Percentiles rank a stretch among this genome's conserved stretches.
These are phyloP conservation scores for Cladosporium cucumerinum DNA, from an alignment of 2,329 filamentous ascomycete species.

Conservation along the genomic window DNA sequence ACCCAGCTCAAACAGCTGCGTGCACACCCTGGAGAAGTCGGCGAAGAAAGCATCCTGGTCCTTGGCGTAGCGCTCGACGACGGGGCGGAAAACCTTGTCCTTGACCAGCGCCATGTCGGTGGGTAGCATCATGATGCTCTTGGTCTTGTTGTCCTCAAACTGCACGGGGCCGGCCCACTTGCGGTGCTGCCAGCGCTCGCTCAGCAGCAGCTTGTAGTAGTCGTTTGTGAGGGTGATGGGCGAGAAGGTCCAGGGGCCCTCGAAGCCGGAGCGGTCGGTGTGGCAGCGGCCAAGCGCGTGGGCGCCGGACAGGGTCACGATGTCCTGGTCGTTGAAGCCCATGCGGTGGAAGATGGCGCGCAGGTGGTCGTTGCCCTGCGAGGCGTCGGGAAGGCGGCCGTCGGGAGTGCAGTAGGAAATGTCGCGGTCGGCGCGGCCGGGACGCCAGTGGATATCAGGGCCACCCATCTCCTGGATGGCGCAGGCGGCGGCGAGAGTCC, in stretches of 20 bases:
- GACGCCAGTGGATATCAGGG: constrained; percentile 80
- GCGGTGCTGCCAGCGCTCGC: constrained; percentile 89
- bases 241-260: constrained; percentile 88
- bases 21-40: constrained; percentile 76
- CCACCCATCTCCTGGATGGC: constrained; percentile 96
- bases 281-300: constrained; percentile 90
- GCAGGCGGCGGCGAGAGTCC: constrained; percentile 82
- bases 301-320: constrained; percentile 66
- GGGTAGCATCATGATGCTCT: constrained; percentile 95
- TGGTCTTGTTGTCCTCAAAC: constrained; percentile 82
- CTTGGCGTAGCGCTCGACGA: constrained; percentile 84
- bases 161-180: constrained; percentile 92
- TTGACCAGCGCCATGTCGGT: constrained; percentile 82
- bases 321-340: constrained; percentile 97
- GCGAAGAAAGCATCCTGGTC: constrained; percentile 90
- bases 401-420: constrained; percentile 85
- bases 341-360: constrained; percentile 92
- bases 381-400: constrained; percentile 80
- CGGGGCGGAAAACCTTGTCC: constrained; percentile 80
- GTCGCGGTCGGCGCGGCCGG: constrained; percentile 78
- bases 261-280: constrained; percentile 79
- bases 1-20: constrained; percentile 88
- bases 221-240: constrained; percentile 92
- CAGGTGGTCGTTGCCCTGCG: constrained; percentile 75
- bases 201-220: constrained; percentile 80